Base-by-base conservation (phyloP, 164 flowering plant species). In the Saururus chinensis region DNA sequence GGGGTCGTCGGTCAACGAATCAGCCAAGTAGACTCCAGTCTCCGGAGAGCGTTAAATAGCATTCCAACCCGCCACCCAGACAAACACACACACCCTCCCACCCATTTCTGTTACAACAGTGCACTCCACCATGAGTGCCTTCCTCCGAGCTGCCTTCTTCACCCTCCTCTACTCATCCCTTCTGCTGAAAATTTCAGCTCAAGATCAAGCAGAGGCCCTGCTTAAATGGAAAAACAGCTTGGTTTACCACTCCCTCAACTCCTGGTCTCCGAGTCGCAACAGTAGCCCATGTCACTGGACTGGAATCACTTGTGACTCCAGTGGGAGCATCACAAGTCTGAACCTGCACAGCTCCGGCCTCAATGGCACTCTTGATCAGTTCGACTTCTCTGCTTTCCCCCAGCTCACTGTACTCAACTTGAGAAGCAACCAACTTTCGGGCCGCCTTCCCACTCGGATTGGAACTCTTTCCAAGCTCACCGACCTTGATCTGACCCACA, bases 181-280 rank as follows among this genome's bases (percentile, higher is more conserved):
- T 49, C 9, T 35, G 35, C 0, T 52, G 9, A 30, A 52, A 35
- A 26, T 51, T 49, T 63, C 71, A 41, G 74, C 74, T 42, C 63
- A 66, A 40, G 51, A 22, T 12, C 68, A 70, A 60, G 69, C 66
- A 54, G 55, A 65, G 56, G 71, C 71, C 23, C 41, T 74, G 54
- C 37, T 67, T 9, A 67, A 23, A 62, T 74, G 77, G 74, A 74
- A 61, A 59, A 56, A 64, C 65, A 70, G 74, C 60, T 65, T 74
- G 22, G 20, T 19, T 19, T 57, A 69, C 40, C 69, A 70, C 40
- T 61, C 71, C 13, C 71, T 70, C 7, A 40, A 48, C 42, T 70
- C 21, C 41, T 65, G n/a, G 23, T 19, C 23, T 35, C 26, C 24
- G 37, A 7, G 52, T 26, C 20, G 17, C 54, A 45, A 24, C 45